Evolutionary conservation across 345 rosid genomes (phyloP).

Genomic region (Rhodamnia argentea): DNA sequence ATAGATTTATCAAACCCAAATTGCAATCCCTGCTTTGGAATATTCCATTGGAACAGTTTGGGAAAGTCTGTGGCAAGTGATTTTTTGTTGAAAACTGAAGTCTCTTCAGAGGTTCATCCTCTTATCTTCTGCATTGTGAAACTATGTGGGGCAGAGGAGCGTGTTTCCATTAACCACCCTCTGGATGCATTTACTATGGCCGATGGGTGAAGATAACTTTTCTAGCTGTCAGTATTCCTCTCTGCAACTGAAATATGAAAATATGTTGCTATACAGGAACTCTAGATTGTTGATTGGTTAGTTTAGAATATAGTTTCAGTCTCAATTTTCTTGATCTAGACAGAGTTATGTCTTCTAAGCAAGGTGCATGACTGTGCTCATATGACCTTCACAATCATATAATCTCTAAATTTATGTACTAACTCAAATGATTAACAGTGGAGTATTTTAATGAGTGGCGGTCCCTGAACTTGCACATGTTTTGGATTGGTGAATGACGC

Average conservation of each 20-base stretch:
- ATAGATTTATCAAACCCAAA: not conserved
- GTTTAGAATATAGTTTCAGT: not conserved
- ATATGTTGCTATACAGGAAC: not conserved
- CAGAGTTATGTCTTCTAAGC: not conserved
- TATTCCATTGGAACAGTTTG: not conserved
- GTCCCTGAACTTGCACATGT: not conserved
- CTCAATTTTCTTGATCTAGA: not conserved
- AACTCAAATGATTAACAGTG: not conserved
- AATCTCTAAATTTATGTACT: not conserved
- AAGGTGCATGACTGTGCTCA: not conserved
- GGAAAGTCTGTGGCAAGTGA: not conserved
- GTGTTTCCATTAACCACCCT: not conserved
- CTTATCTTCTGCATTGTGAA: not conserved
- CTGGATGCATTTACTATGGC: not conserved
- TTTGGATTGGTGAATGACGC: not conserved
- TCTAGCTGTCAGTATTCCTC: not conserved
- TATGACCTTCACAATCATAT: not conserved
- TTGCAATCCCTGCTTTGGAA: not conserved
- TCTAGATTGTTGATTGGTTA: not conserved
- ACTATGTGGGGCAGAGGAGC: not conserved
- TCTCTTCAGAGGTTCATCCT: not conserved
- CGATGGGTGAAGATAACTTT: not conserved
- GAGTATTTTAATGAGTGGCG: not conserved
- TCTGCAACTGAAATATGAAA: not conserved
- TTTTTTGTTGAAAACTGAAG: not conserved